phyloP scores from a whole-genome alignment of 2,329 filamentous ascomycete species.

The Scedosporium apiospermum region DNA sequence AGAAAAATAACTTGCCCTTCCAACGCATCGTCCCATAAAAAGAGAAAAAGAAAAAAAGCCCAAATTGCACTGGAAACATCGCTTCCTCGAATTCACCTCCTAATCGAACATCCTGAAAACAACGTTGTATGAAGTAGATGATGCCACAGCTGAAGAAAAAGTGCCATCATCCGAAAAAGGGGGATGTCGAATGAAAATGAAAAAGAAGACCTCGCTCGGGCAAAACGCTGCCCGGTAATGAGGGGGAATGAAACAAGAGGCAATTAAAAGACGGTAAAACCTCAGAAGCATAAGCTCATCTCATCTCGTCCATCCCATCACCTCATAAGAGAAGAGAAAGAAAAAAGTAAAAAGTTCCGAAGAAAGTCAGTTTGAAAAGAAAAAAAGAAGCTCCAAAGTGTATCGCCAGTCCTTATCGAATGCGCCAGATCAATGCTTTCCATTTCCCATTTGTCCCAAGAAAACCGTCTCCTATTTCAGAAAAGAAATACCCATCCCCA shows the following conservation, averaged over 20 bases:
- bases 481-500: slow-evolving; percentile 6
- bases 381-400: slow-evolving; percentile 4
- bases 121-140: background rate
- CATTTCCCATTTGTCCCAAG: slow-evolving; percentile 6
- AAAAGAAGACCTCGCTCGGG: background rate
- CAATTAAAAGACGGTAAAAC: background rate
- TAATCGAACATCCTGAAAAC: background rate
- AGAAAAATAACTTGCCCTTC: background rate
- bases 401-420: slow-evolving; percentile 7
- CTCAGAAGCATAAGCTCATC: background rate
- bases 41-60: background rate
- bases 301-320: background rate
- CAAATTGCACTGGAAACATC: background rate
- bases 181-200: background rate
- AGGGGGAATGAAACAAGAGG: background rate
- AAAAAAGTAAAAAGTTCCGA: slow-evolving; percentile 1
- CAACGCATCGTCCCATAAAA: background rate
- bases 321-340: background rate
- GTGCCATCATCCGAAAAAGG: background rate
- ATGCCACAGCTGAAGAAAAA: background rate
- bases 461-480: slow-evolving; percentile 5
- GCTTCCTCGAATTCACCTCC: background rate
- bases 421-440: slow-evolving; percentile 7
- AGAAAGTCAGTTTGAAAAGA: slow-evolving; percentile 5
- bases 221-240: background rate